phyloP scores from a whole-genome alignment of 441 rosid species.

The Erodium trifolium region DNA sequence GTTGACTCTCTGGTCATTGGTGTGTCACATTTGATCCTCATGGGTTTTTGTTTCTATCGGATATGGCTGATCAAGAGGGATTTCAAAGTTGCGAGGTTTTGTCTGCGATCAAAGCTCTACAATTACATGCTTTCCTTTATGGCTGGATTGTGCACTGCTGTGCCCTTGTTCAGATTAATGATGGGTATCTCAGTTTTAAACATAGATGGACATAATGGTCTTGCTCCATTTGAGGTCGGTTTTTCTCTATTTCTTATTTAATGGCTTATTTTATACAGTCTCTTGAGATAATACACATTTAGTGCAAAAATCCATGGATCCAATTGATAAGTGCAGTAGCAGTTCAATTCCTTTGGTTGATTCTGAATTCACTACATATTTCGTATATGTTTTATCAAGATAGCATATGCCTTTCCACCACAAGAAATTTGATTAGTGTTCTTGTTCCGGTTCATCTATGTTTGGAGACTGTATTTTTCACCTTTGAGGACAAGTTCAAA shows the following conservation, averaged over 20 bases:
- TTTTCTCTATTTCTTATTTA: conserved; percentile 8
- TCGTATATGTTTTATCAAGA: neutral
- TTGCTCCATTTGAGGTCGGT: conserved; percentile 86
- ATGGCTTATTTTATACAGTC: conserved; percentile 8
- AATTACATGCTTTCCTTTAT: conserved; percentile 52
- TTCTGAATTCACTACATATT: neutral
- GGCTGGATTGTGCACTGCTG: conserved; percentile 65
- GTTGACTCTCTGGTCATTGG: conserved; percentile 64
- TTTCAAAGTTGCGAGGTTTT: conserved; percentile 52
- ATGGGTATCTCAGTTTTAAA: conserved; percentile 74
- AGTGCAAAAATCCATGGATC: neutral
- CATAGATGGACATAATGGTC: conserved; percentile 57
- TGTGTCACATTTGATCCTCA: conserved; percentile 55
- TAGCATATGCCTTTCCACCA: neutral
- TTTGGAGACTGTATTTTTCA: too few relatives aligned
- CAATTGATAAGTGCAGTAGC: neutral
- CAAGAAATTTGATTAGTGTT: neutral
- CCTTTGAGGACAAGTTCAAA: neutral
- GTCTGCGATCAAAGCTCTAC: conserved; percentile 69
- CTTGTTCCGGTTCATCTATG: neutral
- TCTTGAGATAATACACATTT: conserved; percentile 7
- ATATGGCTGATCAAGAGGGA: conserved; percentile 67
- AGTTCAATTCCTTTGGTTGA: neutral
- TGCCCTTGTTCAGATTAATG: conserved; percentile 77
- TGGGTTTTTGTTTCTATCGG: conserved; percentile 62